These are phyloP conservation scores for Mycena belliarum DNA, from an alignment of 768 basidiomycete species.

Conservation along the genomic window DNA sequence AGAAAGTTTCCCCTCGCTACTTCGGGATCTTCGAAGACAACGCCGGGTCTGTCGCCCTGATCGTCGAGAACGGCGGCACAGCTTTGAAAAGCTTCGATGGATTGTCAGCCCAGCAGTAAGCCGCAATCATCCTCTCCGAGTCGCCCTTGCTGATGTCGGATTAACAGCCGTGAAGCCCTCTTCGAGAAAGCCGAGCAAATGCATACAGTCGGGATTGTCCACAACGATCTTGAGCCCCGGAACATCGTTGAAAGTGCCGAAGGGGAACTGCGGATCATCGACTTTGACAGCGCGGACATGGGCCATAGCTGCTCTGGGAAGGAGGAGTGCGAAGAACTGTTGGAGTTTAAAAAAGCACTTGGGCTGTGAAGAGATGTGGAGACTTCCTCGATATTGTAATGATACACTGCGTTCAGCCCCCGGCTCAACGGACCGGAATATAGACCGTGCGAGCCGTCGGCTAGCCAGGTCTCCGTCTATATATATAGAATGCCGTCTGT, in stretches of 20 bases:
- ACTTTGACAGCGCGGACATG: conserved; percentile 11
- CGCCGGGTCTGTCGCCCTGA: conserved; percentile 2
- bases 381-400: too few relatives aligned
- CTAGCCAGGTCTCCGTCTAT: too few relatives aligned
- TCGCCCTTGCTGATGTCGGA: not conserved
- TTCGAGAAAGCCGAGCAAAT: conserved; percentile 11
- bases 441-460: too few relatives aligned
- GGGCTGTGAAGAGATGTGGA: not conserved
- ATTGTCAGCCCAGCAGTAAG: not conserved
- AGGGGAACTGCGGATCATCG: conserved; percentile 13
- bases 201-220: conserved; percentile 7
- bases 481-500: too few relatives aligned
- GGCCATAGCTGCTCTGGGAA: conserved; percentile 9
- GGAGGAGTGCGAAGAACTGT: conserved; percentile 6
- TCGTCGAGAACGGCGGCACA: conserved; percentile 5
- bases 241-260: conserved; percentile 9
- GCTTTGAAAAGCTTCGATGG: not conserved
- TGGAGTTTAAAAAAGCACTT: not conserved
- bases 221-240: conserved; percentile 7
- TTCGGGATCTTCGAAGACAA: conserved; percentile 7
- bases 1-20: conserved; percentile 1
- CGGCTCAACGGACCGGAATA: too few relatives aligned
- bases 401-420: too few relatives aligned
- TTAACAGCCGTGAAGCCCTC: not conserved
- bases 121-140: not conserved